Base-by-base conservation (phyloP, 2,329 filamentous ascomycete genomes). In the Diaporthe eres region DNA sequence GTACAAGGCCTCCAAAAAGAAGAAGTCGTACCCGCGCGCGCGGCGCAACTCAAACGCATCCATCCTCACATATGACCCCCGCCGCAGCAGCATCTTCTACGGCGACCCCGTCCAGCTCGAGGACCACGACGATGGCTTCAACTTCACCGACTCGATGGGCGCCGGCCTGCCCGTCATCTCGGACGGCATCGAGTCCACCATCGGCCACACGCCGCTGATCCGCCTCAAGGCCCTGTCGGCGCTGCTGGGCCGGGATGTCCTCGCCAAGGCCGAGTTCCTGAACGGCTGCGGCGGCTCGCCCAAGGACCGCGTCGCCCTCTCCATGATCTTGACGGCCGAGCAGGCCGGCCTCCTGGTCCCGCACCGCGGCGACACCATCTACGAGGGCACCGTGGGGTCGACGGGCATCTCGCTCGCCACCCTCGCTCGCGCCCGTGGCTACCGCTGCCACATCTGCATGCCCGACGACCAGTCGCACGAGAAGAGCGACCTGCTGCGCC, bases 391-490 rank as follows among this genome's bases (percentile, higher is more conserved):
- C 1, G 96, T 98, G 22, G 97, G 97, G 76, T 98, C 95, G 82
- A 99, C 97, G 0, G 97, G 97, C 31, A 98, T 99, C 80, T 98
- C 96, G 22, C 89, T 99, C 13, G 97, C 97, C 3, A 94, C 94
- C 0, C 91, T 99, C 70, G 96, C 95, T 68, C 91, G 96, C 79
- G 96, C 97, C 31, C 91, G 92, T 83, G 97, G 97, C 47, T 98
- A 98, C 86, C 91, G 93, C 78, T 95, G 95, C 44, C 94, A 98
- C 85, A 98, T 99, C 79, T 98, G 95, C 87, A 98, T 99, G 95
- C 96, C 97, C 65, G 92, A 95, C 82, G 97, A 99, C 86, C 94
- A 97, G 87, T 92, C 93, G 74, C 87, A 88, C 74, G 97, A 99
- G 84, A 99, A 99, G 85, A 95, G 94, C 7, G 93, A 96, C 80